Percentiles rank a stretch among this genome's conserved stretches.
Evolutionary conservation across 176 grass and related monocot genomes (phyloP).

Genomic region (Saccharum officinarum): DNA sequence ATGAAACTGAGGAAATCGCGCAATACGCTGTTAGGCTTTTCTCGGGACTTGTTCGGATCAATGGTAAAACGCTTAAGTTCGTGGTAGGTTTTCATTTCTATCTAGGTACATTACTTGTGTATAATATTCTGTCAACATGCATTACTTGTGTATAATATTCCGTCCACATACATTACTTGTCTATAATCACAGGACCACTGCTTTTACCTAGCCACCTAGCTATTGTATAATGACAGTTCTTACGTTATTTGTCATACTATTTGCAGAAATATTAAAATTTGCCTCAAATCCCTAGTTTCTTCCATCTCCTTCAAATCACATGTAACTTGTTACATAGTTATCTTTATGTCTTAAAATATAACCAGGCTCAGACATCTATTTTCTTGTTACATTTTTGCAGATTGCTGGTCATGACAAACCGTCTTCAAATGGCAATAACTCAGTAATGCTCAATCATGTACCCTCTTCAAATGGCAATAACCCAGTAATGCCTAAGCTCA

Average conservation of each 20-base stretch:
- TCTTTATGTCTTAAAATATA: not conserved
- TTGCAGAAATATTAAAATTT: not conserved
- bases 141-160: not conserved
- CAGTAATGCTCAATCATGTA: slow-evolving; percentile 41
- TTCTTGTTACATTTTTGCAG: slow-evolving; percentile 38
- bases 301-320: not conserved
- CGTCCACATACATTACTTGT: not conserved
- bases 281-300: not conserved
- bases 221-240: not conserved
- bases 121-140: not conserved
- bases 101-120: not conserved
- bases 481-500: slow-evolving; percentile 55
- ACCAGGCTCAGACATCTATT: not conserved
- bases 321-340: not conserved
- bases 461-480: slow-evolving; percentile 45
- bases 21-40: slow-evolving; percentile 83
- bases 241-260: not conserved
- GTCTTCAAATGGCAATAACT: slow-evolving; percentile 46
- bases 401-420: slow-evolving; percentile 74
- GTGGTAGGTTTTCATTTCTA: slow-evolving; percentile 56
- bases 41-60: slow-evolving; percentile 66
- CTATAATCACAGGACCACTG: not conserved
- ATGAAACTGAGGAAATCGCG: slow-evolving; percentile 73
- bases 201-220: not conserved
- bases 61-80: slow-evolving; percentile 74